Evolutionary conservation across 2,329 filamentous ascomycete genomes (phyloP).

Genomic region (Trichoderma guizhouense): DNA sequence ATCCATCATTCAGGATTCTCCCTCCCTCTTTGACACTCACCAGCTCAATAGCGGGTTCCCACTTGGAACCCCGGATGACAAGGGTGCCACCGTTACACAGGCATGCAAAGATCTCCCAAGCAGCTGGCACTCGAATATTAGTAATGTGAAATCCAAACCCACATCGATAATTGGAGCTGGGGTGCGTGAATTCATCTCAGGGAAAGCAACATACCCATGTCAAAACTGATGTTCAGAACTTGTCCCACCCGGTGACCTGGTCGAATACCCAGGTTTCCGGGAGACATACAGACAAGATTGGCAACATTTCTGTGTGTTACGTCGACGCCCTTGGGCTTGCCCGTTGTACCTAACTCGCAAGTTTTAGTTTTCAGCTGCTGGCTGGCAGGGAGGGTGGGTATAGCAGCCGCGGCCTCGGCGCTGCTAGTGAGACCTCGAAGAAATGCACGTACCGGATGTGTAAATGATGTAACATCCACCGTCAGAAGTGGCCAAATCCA

Average conservation of each 20-base stretch:
- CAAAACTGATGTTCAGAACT: conserved; percentile 56
- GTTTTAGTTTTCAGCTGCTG: not conserved
- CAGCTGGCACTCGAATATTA: conserved; percentile 38
- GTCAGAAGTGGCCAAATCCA: conserved; percentile 36
- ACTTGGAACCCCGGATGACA: conserved; percentile 48
- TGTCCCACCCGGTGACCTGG: conserved; percentile 52
- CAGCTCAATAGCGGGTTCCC: conserved; percentile 45
- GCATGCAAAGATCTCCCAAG: conserved; percentile 58
- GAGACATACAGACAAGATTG: conserved; percentile 50
- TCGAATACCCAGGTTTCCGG: conserved; percentile 49
- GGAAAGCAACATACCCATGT: conserved; percentile 49
- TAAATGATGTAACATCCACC: conserved; percentile 50
- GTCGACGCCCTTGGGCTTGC: conserved; percentile 57
- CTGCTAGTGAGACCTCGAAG: not conserved
- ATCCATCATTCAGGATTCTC: not conserved
- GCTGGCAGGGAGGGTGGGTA: not conserved
- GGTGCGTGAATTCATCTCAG: not conserved
- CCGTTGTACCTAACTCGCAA: conserved; percentile 45
- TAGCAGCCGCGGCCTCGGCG: not conserved
- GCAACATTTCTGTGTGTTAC: conserved; percentile 53
- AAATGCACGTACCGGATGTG: conserved; percentile 44
- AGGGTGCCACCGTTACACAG: conserved; percentile 57
- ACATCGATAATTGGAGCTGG: conserved; percentile 16
- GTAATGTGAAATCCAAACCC: not conserved
- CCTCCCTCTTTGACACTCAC: conserved; percentile 30